Evolutionary conservation across 139 green algal genomes (phyloP), one percentile per base, ranked within the genome.

Genomic region (Closterium sp.): DNA sequence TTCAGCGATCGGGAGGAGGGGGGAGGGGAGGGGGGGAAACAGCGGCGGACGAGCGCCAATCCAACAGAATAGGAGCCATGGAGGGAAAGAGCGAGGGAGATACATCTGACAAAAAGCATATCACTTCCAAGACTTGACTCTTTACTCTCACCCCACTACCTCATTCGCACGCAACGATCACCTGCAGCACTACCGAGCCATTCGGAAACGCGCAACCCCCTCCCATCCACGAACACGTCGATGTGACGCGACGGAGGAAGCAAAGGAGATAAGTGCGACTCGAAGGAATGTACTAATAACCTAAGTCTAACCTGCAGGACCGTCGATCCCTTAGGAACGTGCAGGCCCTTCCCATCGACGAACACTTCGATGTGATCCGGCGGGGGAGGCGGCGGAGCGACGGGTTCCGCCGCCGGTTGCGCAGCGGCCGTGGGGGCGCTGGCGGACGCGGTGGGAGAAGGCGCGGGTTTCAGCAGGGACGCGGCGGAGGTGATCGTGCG

Each of bases 181-280:
- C 98, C 91, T 98, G 96, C 73, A 99, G 94, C 29, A 99, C 97
- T 9, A 86, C 94, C 5, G 94, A 95, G 34, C 96, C 97, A 92
- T 99, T 99, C 9, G 97, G 97, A 96, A 13, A 99, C 93, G 9
- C 96, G 93, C 0, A 99, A 95, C 0, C 95, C 85, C 89, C 98
- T 85, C 10, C 96, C 98, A 91, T 99, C 97, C 10, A 99, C 97
- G 45, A 96, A 97, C 22, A 98, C 94, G 86, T 98, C 96, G n/a
- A 99, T 79, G 62, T 79, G 62, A 79, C 21, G 13, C 31, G 86
- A 5, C 31, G 86, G 38, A 50, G 38, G 38, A 50, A 50, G 38
- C 38, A 38, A 38, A 38, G 38, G 5, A 50, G 38, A 9, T 45
- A 50, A 0, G 13, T 50, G 38, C 5, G 38, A 50, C 38, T 50